Percentiles rank a stretch among this genome's conserved stretches.
Evolutionary conservation across 2,329 filamentous ascomycete species (phyloP).

Genomic region (Ophiocordyceps unilateralis): DNA sequence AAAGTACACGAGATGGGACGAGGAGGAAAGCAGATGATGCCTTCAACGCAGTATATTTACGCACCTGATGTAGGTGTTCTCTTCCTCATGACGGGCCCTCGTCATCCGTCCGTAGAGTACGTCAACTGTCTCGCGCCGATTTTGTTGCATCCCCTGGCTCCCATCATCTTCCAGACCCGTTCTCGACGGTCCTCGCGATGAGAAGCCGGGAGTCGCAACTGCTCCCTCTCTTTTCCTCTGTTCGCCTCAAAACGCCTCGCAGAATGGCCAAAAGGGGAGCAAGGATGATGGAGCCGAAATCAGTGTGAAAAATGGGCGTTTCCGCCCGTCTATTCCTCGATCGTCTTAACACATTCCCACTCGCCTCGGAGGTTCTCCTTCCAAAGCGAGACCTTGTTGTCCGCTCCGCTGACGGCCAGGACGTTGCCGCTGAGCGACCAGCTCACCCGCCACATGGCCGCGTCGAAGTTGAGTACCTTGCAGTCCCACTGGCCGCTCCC

Average conservation of each 20-base stretch:
- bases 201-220: too few relatives aligned
- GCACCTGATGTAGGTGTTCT: background rate
- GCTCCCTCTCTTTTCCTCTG: background rate
- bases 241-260: background rate
- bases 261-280: too few relatives aligned
- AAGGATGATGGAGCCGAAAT: too few relatives aligned
- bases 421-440: conserved; percentile 97
- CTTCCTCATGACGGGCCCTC: too few relatives aligned
- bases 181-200: too few relatives aligned
- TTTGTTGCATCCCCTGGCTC: too few relatives aligned
- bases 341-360: conserved; percentile 94
- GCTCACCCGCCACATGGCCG: conserved; percentile 86
- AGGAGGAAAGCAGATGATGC: background rate
- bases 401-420: conserved; percentile 76
- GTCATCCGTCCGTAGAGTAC: too few relatives aligned
- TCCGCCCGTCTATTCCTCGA: conserved; percentile 61
- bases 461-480: conserved; percentile 76
- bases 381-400: conserved; percentile 96
- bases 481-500: conserved; percentile 61
- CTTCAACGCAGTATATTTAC: background rate
- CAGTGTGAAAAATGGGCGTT: too few relatives aligned
- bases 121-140: too few relatives aligned
- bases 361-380: conserved; percentile 95
- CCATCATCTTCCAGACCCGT: background rate
- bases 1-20: too few relatives aligned